A percentile compares a stretch with the other conserved stretches of the same genome.
Evolutionary conservation across 2,329 filamentous ascomycete genomes (phyloP).

Genomic region (Ophiobolus disseminans): DNA sequence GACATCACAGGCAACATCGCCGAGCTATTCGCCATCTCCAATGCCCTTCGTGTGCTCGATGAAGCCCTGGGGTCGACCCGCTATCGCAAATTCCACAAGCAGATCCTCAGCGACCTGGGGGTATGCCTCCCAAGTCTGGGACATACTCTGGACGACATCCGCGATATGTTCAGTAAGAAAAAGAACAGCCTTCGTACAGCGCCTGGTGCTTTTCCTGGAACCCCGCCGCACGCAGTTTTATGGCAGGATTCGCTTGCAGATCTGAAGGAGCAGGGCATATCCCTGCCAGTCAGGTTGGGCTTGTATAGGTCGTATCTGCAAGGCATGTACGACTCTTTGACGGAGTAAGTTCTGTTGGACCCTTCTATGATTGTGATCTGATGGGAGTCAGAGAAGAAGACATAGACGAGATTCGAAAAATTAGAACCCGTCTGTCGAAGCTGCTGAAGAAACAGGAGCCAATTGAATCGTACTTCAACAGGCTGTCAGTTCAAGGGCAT

Average conservation of each 20-base stretch:
- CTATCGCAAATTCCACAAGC: constrained; percentile 43
- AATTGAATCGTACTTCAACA: constrained; percentile 43
- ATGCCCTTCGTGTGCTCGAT: constrained; percentile 58
- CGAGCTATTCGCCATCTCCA: constrained; percentile 62
- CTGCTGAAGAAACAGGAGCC: constrained; percentile 48
- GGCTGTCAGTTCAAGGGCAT: constrained; percentile 30
- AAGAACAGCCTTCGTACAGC: constrained; percentile 28
- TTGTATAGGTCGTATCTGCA: constrained; percentile 60
- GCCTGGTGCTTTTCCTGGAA: constrained; percentile 47
- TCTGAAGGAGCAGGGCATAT: constrained; percentile 56
- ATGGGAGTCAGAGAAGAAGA: constrained; percentile 34
- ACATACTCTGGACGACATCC: constrained; percentile 60
- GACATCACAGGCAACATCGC: constrained; percentile 63
- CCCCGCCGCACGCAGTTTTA: constrained; percentile 54
- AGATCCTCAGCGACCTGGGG: constrained; percentile 57
- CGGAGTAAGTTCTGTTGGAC: constrained; percentile 50
- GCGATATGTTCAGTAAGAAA: constrained; percentile 50
- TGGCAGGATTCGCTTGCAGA: constrained; percentile 60
- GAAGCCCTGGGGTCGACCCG: constrained; percentile 51
- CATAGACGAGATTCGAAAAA: constrained; percentile 39
- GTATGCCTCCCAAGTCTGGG: constrained; percentile 58
- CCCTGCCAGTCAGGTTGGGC: constrained; percentile 57
- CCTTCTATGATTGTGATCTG: constrained; percentile 8
- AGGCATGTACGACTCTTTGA: constrained; percentile 52
- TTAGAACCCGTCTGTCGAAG: constrained; percentile 34